A percentile compares a stretch with the other conserved stretches of the same genome.
These are phyloP conservation scores for Helotiales sp. DNA, from an alignment of 2,329 filamentous ascomycete species.

Conservation along the genomic window DNA sequence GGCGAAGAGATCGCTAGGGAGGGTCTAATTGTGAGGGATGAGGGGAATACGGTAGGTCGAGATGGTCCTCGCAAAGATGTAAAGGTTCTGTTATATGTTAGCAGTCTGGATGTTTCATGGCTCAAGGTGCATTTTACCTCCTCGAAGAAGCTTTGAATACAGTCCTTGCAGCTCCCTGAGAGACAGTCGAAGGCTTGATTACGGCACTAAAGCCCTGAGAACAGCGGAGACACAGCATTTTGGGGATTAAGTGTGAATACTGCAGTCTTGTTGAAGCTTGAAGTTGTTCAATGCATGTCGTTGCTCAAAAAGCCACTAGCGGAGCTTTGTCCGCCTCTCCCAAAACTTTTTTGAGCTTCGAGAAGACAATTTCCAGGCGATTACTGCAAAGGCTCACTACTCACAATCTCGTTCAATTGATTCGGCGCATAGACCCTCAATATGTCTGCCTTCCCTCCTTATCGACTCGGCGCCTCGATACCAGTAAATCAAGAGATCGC, in stretches of 20 bases:
- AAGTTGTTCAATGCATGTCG: slow-evolving; percentile 4
- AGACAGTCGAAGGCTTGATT: slow-evolving; percentile 11
- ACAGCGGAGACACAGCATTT: slow-evolving; percentile 34
- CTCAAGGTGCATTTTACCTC: slow-evolving; percentile 21
- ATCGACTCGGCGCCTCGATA: slow-evolving; percentile 26
- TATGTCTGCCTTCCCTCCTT: slow-evolving; percentile 36
- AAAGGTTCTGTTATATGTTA: slow-evolving; percentile 30
- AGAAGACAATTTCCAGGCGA: slow-evolving; percentile 1
- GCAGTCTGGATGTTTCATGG: not conserved
- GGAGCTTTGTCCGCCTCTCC: slow-evolving; percentile 19
- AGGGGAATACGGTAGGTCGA: slow-evolving; percentile 30
- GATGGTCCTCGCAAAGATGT: slow-evolving; percentile 30
- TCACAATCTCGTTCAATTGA: not conserved
- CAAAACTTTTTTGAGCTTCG: slow-evolving; percentile 11
- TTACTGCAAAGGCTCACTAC: not conserved
- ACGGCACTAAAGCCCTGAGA: slow-evolving; percentile 25
- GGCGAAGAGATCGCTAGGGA: slow-evolving; percentile 1
- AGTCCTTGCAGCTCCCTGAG: slow-evolving; percentile 10
- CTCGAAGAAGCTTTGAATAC: slow-evolving; percentile 16
- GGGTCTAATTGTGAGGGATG: slow-evolving; percentile 12
- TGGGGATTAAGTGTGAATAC: slow-evolving; percentile 11
- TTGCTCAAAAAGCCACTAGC: slow-evolving; percentile 22
- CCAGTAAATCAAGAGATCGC: slow-evolving; percentile 30
- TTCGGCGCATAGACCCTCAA: not conserved
- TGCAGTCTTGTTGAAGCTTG: slow-evolving; percentile 4